phyloP scores from a whole-genome alignment of 2,329 filamentous ascomycete species.

The Monilinia laxa region DNA sequence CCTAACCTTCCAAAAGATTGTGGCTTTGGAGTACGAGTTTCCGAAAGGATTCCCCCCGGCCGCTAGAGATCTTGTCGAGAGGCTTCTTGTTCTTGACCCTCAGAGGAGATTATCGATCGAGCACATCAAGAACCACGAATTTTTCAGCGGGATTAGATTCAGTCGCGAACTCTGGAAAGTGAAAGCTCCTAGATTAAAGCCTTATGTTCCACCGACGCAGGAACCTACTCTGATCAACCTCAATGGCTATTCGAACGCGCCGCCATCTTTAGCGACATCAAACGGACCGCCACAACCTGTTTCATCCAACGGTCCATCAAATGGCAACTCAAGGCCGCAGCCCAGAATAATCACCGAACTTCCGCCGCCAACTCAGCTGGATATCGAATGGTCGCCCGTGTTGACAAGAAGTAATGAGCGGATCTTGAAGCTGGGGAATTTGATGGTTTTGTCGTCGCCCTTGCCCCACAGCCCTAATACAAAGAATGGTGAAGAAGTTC shows the following conservation, averaged over 20 bases:
- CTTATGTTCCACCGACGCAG: constrained; percentile 74
- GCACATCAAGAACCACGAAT: constrained; percentile 94
- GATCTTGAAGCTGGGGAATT: constrained; percentile 89
- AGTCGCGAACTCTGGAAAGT: constrained; percentile 84
- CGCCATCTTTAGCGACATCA: constrained; percentile 35
- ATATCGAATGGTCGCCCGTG: constrained; percentile 98
- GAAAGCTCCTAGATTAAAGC: constrained; percentile 82
- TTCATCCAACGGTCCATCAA: constrained; percentile 42
- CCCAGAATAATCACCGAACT: constrained; percentile 89
- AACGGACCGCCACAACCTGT: constrained; percentile 41
- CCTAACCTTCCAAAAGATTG: constrained; percentile 97
- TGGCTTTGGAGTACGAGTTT: constrained; percentile 90
- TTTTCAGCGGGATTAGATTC: constrained; percentile 86
- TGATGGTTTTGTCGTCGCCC: constrained; percentile 79
- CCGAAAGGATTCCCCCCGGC: constrained; percentile 82
- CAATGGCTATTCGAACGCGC: constrained; percentile 48
- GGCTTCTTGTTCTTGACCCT: constrained; percentile 86
- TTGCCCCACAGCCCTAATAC: constrained; percentile 71
- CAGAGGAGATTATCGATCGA: constrained; percentile 82
- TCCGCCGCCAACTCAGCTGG: constrained; percentile 91
- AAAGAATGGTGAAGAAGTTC: constrained; percentile 68
- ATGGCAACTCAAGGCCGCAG: constrained; percentile 56
- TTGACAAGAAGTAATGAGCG: constrained; percentile 87
- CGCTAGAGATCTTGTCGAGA: constrained; percentile 85
- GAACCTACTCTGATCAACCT: constrained; percentile 75